Base-by-base conservation (phyloP, 768 basidiomycete genomes). In the Cyclocybe aegerita region DNA sequence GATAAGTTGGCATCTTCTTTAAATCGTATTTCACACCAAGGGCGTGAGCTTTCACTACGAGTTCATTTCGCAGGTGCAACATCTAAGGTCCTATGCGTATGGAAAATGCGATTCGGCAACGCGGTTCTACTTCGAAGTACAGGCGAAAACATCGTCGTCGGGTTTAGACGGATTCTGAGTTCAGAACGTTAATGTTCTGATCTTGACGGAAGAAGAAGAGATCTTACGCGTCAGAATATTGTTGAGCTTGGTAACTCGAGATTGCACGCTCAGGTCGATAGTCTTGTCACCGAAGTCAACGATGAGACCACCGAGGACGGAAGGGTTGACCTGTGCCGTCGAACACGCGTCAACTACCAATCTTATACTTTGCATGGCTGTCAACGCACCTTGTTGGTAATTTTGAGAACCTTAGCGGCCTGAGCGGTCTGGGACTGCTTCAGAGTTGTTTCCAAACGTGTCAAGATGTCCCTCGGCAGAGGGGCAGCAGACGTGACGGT, bases 211-310 rank as follows among this genome's bases (percentile, higher is more conserved):
- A 10, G 33, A 32, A 6, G 3, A 43, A 23, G 46, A 31, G 46
- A 31, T 75, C 90, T 57, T 70, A 92, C 93, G 84, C 66, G 88
- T 81, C 44, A 98, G 76, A 63, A 88, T 80, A 58, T 82, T 83
- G 80, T 98, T 98, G 65, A 98, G 83, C 72, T 94, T 96, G 68
- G 86, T 96, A 62, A 98, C 93, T 48, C 92, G 90, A 32, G 92
- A 93, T 43, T 85, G 86, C 49, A 96, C 94, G 60, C 92, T 95
- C 52, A 98, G 81, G 73, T 99, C 97, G 61, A 99, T 89, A 46
- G 93, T 93, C 79, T 96, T 96, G 78, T 98, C 97, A 56, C 94
- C 96, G 65, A 99, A 93, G 74, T 99, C 97, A 43, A 99, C 87
- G 53, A 98, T 79, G 52, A 98, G 69, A 44, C 97, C 97, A 50